Percentiles rank a stretch among this genome's conserved stretches.
Evolutionary conservation across 2,329 filamentous ascomycete genomes (phyloP).

Genomic region (Coleophoma cylindrospora): DNA sequence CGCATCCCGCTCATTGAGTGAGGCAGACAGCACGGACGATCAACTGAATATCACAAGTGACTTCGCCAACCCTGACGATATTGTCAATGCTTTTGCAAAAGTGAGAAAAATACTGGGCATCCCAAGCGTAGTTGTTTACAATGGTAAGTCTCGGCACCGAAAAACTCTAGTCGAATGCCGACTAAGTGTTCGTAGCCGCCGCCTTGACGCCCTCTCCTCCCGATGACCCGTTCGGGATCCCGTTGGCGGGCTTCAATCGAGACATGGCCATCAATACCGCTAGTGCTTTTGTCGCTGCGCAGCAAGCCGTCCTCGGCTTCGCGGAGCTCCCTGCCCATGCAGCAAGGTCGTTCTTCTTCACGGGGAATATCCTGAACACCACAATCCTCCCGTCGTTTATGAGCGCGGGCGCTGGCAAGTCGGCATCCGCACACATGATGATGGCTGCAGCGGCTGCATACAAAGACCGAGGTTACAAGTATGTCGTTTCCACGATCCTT

Average conservation of each 20-base stretch:
- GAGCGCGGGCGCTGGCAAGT: slow-evolving; percentile 34
- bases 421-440: slow-evolving; percentile 28
- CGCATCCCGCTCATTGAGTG: slow-evolving; percentile 25
- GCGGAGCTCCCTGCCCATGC: slow-evolving; percentile 15
- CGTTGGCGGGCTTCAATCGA: slow-evolving; percentile 19
- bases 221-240: slow-evolving; percentile 24
- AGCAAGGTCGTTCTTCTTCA: slow-evolving; percentile 37
- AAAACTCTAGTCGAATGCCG: background rate
- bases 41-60: slow-evolving; percentile 31
- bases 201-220: slow-evolving; percentile 15
- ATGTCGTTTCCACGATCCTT: background rate
- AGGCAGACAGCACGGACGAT: slow-evolving; percentile 22
- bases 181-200: background rate
- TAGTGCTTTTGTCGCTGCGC: slow-evolving; percentile 32
- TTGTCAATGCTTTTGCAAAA: slow-evolving; percentile 31
- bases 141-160: slow-evolving; percentile 20
- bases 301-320: slow-evolving; percentile 31
- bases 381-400: slow-evolving; percentile 26
- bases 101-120: slow-evolving; percentile 26
- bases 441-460: slow-evolving; percentile 29
- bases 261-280: slow-evolving; percentile 32
- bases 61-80: slow-evolving; percentile 27
- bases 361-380: slow-evolving; percentile 35
- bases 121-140: slow-evolving; percentile 40
- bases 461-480: slow-evolving; percentile 26